Conservation (phyloP, 2,329 filamentous ascomycete genomes). For the Polytolypa hystricis region DNA sequence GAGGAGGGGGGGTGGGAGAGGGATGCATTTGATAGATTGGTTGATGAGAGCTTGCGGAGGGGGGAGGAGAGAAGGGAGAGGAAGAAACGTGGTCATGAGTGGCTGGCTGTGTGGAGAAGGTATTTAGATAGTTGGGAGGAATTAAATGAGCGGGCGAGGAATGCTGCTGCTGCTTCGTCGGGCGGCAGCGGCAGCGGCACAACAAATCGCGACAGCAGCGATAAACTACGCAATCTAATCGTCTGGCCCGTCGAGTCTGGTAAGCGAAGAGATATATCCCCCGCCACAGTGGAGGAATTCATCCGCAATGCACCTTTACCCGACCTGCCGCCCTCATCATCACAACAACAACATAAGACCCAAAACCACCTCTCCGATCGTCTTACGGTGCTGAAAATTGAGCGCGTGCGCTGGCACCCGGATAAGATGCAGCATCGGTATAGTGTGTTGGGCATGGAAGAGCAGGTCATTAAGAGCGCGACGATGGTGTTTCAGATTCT, state of each 20-base stretch:
- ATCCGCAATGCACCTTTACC: slow-evolving; percentile 45
- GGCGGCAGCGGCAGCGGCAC: slow-evolving; percentile 6
- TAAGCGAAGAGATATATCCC: slow-evolving; percentile 44
- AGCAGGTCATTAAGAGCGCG: slow-evolving; percentile 61
- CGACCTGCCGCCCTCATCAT: background rate
- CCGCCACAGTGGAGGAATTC: slow-evolving; percentile 56
- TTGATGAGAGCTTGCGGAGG: slow-evolving; percentile 57
- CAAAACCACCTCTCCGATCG: slow-evolving; percentile 21
- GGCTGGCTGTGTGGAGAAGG: slow-evolving; percentile 50
- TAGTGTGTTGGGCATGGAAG: slow-evolving; percentile 57
- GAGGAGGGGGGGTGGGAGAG: slow-evolving; percentile 21
- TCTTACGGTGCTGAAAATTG: slow-evolving; percentile 56
- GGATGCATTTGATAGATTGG: slow-evolving; percentile 45
- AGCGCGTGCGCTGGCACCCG: slow-evolving; percentile 90
- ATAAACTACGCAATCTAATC: slow-evolving; percentile 34
- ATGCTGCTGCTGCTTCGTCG: slow-evolving; percentile 5
- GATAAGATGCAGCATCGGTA: slow-evolving; percentile 93
- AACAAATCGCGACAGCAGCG: slow-evolving; percentile 9
- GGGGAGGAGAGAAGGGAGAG: slow-evolving; percentile 52
- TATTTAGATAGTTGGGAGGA: slow-evolving; percentile 56
- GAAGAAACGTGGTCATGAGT: slow-evolving; percentile 32
- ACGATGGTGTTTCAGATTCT: slow-evolving; percentile 88
- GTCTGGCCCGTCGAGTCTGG: slow-evolving; percentile 66
- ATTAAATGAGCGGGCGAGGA: slow-evolving; percentile 23
- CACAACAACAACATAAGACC: background rate